Percentiles rank a stretch among this genome's conserved stretches.
phyloP scores from a whole-genome alignment of 202 grass and related monocot genomes.

The Schoenoplectus tabernaemontani region DNA sequence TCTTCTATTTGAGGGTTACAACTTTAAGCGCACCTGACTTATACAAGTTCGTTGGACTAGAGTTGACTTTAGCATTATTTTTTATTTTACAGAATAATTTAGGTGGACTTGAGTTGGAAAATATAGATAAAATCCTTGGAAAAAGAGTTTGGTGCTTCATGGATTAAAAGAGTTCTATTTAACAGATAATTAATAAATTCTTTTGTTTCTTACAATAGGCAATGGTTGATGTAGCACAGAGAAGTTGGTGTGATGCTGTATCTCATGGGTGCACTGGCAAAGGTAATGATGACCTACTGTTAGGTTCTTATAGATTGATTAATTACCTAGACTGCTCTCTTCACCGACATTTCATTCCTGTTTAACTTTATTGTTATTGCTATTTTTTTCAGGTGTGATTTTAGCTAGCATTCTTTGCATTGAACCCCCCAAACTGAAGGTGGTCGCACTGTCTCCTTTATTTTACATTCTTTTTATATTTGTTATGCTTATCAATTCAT shows the following conservation, averaged over 20 bases:
- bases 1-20: too few relatives aligned
- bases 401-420: constrained; percentile 83
- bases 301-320: not conserved
- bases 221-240: constrained; percentile 95
- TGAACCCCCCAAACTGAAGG: constrained; percentile 91
- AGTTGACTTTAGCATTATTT: not conserved
- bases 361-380: not conserved
- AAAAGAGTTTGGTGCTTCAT: not conserved
- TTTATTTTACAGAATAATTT: constrained; percentile 1
- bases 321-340: not conserved
- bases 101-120: not conserved
- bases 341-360: not conserved
- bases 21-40: not conserved
- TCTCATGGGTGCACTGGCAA: constrained; percentile 97
- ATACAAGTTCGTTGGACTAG: not conserved
- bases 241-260: constrained; percentile 93
- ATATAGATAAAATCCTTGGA: not conserved
- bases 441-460: constrained; percentile 66
- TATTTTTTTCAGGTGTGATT: constrained; percentile 68
- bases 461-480: not conserved
- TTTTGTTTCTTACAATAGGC: constrained; percentile 41
- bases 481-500: not conserved
- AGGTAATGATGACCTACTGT: constrained; percentile 90
- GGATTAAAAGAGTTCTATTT: constrained; percentile 8
- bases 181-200: not conserved